Base-by-base conservation (phyloP, 2,329 filamentous ascomycete genomes). In the Pyricularia pennisetigena region DNA sequence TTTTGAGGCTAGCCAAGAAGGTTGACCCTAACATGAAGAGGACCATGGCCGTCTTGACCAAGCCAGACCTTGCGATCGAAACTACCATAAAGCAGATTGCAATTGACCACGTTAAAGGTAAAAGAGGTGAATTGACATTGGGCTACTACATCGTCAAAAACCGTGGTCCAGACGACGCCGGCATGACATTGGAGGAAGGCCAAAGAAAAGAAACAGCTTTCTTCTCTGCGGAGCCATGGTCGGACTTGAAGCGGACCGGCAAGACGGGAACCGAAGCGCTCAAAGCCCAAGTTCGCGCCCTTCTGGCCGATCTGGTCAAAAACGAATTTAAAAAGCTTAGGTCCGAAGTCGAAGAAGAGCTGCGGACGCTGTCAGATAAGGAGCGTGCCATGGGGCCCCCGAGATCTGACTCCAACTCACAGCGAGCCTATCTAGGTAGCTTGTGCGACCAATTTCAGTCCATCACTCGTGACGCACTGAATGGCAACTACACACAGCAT, bases 1-100 rank as follows among this genome's bases (percentile, higher is more conserved):
- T 81, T 12, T 69, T 81, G 6, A 75, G 76, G 62, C 70, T 80
- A 2, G 79, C 79, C 1, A 77, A 74, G 14, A 69, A 75, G 16
- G 75, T 73, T 3, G 83, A 85, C 20, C 77, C 79, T 0, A 68
- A 76, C 0, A 82, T 82, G 0, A 70, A 73, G 3, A 71, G 82
- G 0, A 85, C 82, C 0, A 72, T 85, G 7, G 81, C 80, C 0
- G 79, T 85, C 0, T 77, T 89, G 0, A 90, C 87, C 0, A 90
- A 89, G 71, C 83, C 86, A 0, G 88, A 90, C 68, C 76, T 88
- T 0, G 81, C 83, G 0, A 74, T 73, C 0, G 83, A 85, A 65
- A 69, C 73, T 0, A 76, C 76, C 0, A 80, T 75, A 0, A 75
- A 81, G 29, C 72, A 75, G 0, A 77, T 76, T 1, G 75, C 81